Evolutionary conservation across 495 filamentous ascomycete species (phyloP).

Genomic region (Bathelium albidoporum): DNA sequence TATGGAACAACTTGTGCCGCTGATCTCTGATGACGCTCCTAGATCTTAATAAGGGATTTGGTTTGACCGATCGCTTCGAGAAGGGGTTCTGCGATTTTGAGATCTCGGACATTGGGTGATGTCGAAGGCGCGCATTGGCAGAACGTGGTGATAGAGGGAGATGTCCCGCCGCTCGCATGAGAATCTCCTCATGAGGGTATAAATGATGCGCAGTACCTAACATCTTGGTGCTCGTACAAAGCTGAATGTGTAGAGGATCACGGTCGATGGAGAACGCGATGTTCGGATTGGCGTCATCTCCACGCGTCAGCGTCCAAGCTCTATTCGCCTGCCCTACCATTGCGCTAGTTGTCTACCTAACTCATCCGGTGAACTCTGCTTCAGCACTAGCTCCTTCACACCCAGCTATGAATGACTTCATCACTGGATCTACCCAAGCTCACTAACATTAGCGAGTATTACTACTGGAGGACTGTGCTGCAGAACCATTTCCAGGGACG

Average conservation of each 20-base stretch:
- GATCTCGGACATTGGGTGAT: not conserved
- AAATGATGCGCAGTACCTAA: not conserved
- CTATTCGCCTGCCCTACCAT: no score
- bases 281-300: not conserved
- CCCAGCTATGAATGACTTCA: not conserved
- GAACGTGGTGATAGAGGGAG: slow-evolving; percentile 32
- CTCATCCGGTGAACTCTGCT: no score
- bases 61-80: slow-evolving; percentile 27
- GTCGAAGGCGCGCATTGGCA: slow-evolving; percentile 23
- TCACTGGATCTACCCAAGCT: not conserved
- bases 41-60: slow-evolving; percentile 23
- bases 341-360: no score
- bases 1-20: slow-evolving; percentile 58
- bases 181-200: not conserved
- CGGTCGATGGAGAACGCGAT: not conserved
- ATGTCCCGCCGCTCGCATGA: slow-evolving; percentile 8
- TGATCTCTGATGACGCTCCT: slow-evolving; percentile 37
- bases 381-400: not conserved
- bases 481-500: not conserved
- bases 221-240: not conserved
- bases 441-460: not conserved
- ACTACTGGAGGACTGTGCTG: not conserved
- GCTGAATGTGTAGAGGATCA: not conserved
- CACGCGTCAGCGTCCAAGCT: no score
- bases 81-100: slow-evolving; percentile 11